Conservation (phyloP, 768 basidiomycete genomes). For the Filobasidium wieringae region DNA sequence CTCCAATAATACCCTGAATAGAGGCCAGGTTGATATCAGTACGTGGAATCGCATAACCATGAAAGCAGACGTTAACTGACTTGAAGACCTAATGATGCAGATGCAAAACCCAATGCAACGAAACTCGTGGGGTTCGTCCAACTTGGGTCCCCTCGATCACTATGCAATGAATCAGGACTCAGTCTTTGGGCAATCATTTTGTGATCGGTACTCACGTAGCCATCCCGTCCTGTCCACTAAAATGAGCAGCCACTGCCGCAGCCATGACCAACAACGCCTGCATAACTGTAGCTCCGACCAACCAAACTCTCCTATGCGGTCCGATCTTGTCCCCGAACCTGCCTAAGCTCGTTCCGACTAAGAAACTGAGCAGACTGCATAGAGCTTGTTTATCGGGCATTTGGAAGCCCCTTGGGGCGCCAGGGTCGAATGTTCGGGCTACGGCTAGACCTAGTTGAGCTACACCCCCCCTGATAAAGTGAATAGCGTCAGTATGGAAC, state of each 20-base stretch:
- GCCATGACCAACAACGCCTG: slow-evolving; percentile 68
- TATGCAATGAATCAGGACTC: slow-evolving; percentile 33
- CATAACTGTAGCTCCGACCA: slow-evolving; percentile 56
- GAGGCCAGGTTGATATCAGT: neutral
- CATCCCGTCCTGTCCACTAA: slow-evolving; percentile 45
- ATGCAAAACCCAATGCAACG: slow-evolving; percentile 65
- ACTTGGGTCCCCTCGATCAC: slow-evolving; percentile 50
- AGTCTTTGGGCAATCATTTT: no score
- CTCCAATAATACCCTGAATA: slow-evolving; percentile 61
- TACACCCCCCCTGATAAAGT: slow-evolving; percentile 28
- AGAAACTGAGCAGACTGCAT: slow-evolving; percentile 64
- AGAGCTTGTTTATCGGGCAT: slow-evolving; percentile 73
- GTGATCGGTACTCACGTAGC: neutral
- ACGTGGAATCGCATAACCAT: accelerated
- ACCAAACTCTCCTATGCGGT: slow-evolving; percentile 60
- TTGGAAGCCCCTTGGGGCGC: slow-evolving; percentile 52
- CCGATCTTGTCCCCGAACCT: slow-evolving; percentile 69
- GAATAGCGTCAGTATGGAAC: neutral
- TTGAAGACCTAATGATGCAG: slow-evolving; percentile 67
- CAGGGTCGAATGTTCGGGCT: slow-evolving; percentile 56
- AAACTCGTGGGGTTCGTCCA: slow-evolving; percentile 61
- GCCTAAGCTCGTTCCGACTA: slow-evolving; percentile 62
- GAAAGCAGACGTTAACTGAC: slow-evolving; percentile 10
- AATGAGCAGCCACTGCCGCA: slow-evolving; percentile 59
- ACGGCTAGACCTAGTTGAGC: slow-evolving; percentile 64